Evolutionary conservation across 2,329 filamentous ascomycete species (phyloP), one percentile per base, ranked within the genome.

Genomic region (Cytospora paraplurivora): DNA sequence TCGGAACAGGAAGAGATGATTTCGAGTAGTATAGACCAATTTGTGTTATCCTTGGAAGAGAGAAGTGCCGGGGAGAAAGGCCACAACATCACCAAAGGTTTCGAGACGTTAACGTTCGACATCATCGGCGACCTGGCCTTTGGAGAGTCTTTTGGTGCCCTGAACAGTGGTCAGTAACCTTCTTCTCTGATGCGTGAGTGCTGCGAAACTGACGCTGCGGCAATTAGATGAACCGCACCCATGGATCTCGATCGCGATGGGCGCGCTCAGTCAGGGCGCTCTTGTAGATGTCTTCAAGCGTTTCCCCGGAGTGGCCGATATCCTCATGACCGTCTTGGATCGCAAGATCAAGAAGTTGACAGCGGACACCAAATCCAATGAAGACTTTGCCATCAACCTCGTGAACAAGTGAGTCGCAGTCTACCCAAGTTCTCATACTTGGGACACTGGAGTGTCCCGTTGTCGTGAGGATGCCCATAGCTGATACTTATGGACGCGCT

Each of bases 111-210:
- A 3, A 69, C 75, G 1, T 76, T 77, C 67, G 76, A 76, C 65
- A 71, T 76, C 33, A 70, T 77, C 33, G 77, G 77, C n/a, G 77
- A 79, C 61, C 71, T 80, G 53, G 74, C 78, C 0, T 80, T 80
- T 67, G 78, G 77, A 6, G 73, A 78, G 59, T 72, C 73, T 1
- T 78, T 77, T 67, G 68, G 70, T 17, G 71, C 68, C 59, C 59
- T 76, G 13, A 63, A 71, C 35, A 65, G 64, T 56, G 72, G 72
- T 72, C 53, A 34, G 66, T 62, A n/a, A 32, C 7, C 1, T 1
- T 4, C 3, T 7, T 17, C 7, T 7, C 27, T 17, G 12, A 3
- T n/a, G 1, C 41, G 21, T 3, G 3, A 12, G 15, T 2, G 38
- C 38, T 27, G 8, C 5, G 8, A 8, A 2, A 15, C 35, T 59